Evolutionary conservation across 352 stramenopile species (phyloP).

Genomic region (Phytophthora fragariae): DNA sequence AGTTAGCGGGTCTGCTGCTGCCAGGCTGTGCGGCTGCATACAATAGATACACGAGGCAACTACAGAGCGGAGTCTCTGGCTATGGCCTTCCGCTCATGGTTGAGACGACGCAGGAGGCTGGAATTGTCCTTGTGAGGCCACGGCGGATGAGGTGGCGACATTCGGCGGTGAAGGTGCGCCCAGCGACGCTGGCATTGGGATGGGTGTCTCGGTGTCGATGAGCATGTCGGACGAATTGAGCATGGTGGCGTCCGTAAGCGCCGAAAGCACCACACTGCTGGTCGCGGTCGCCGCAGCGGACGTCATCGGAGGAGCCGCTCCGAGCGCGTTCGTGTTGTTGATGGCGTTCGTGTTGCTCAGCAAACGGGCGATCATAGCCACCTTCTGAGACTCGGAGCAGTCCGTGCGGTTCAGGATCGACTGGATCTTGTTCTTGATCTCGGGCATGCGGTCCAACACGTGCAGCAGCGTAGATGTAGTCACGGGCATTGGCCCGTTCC

Average conservation of each 20-base stretch:
- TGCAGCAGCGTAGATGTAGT: conserved; percentile 83
- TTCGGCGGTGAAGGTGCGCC: conserved; percentile 26
- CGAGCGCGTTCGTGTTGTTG: conserved; percentile 49
- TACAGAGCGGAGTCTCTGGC: conserved; percentile 3
- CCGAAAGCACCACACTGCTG: conserved; percentile 41
- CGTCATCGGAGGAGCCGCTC: neutral
- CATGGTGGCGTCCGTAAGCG: conserved; percentile 39
- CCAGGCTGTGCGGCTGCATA: conserved; percentile 29
- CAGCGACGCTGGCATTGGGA: conserved; percentile 57
- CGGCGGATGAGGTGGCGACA: conserved; percentile 37
- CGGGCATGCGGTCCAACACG: conserved; percentile 86
- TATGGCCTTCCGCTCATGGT: conserved; percentile 26
- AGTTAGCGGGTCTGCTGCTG: conserved; percentile 5
- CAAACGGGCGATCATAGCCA: conserved; percentile 87
- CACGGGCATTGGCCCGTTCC: conserved; percentile 61
- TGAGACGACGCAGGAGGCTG: conserved; percentile 35
- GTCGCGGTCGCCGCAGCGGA: conserved; percentile 11
- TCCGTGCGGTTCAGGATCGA: conserved; percentile 85
- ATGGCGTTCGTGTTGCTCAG: conserved; percentile 89
- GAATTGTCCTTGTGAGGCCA: conserved; percentile 31
- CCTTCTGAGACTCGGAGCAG: conserved; percentile 89
- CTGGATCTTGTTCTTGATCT: conserved; percentile 93
- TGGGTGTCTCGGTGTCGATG: conserved; percentile 57
- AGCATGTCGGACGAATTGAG: conserved; percentile 45
- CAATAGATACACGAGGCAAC: conserved; percentile 40